Conservation (phyloP, 148 eudicot species). For the Camellia japonica region DNA sequence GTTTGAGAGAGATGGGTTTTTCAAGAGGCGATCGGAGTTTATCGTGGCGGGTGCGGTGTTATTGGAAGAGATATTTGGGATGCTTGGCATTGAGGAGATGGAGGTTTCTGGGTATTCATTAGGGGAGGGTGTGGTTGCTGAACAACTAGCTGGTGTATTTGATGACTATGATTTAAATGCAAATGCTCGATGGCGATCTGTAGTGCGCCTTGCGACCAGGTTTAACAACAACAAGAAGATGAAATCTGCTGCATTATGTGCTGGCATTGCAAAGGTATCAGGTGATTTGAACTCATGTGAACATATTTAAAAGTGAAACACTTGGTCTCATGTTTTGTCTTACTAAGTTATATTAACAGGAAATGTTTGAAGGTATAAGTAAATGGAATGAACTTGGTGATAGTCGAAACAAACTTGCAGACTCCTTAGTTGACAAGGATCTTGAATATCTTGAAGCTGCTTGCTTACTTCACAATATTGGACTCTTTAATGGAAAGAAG, state of each 20-base stretch:
- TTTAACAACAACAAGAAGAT: slow-evolving; percentile 66
- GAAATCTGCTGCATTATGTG: slow-evolving; percentile 40
- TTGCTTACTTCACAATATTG: slow-evolving; percentile 71
- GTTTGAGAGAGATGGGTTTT: slow-evolving; percentile 39
- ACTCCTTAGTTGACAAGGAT: slow-evolving; percentile 47
- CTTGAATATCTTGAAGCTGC: slow-evolving; percentile 79
- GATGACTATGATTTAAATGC: slow-evolving; percentile 44
- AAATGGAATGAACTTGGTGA: slow-evolving; percentile 30
- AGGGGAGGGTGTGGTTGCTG: slow-evolving; percentile 70
- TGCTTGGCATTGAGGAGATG: slow-evolving; percentile 55
- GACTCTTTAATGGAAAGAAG: slow-evolving; percentile 55
- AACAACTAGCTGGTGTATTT: slow-evolving; percentile 35
- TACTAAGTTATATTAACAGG: slow-evolving; percentile 35
- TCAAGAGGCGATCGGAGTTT: slow-evolving; percentile 52
- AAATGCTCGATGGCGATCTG: slow-evolving; percentile 60
- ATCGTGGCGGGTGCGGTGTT: slow-evolving; percentile 62
- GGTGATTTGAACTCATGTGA: neutral
- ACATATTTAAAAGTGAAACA: neutral
- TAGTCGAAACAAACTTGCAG: slow-evolving; percentile 14
- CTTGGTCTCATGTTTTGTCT: neutral
- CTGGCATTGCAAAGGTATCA: slow-evolving; percentile 51
- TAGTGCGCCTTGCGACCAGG: slow-evolving; percentile 54
- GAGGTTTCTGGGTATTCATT: slow-evolving; percentile 65
- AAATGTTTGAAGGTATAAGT: slow-evolving; percentile 54
- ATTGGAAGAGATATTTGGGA: slow-evolving; percentile 59